These are phyloP conservation scores for Neostapfia colusana DNA, from an alignment of 176 grass and related monocot genomes.

Conservation along the genomic window DNA sequence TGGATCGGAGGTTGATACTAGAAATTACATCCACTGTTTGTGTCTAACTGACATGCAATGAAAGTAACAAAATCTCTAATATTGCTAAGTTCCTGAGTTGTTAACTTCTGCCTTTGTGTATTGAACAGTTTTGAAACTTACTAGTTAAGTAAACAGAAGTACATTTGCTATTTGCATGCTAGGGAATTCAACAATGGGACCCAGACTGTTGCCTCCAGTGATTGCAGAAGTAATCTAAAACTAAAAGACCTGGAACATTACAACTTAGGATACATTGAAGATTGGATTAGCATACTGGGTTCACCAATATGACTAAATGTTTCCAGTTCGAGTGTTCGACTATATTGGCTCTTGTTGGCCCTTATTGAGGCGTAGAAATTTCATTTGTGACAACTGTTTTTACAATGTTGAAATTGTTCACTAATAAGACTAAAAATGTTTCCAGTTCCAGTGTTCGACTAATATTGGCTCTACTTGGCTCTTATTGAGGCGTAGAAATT, in stretches of 20 bases:
- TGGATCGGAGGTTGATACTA: neutral
- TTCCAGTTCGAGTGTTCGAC: too few species aligned
- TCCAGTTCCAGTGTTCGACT: too few species aligned
- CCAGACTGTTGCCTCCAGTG: neutral
- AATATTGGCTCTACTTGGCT: neutral
- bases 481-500: constrained; percentile 23
- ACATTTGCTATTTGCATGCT: neutral
- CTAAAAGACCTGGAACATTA: neutral
- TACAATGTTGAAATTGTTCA: neutral
- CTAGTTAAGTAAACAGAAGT: neutral
- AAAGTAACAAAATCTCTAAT: neutral
- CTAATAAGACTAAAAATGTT: too few species aligned
- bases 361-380: too few species aligned
- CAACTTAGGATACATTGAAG: neutral
- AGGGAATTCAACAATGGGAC: neutral
- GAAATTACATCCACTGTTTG: neutral
- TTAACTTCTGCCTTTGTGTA: neutral
- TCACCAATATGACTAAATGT: too few species aligned
- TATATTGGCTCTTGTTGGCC: too few species aligned
- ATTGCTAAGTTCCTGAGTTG: neutral
- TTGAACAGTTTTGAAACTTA: neutral
- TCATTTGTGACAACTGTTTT: neutral
- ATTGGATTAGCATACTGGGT: neutral
- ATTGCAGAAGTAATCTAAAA: neutral
- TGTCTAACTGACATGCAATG: neutral